These are phyloP conservation scores for Hymenoscyphus albidus DNA, from an alignment of 2,329 filamentous ascomycete species.

Conservation along the genomic window DNA sequence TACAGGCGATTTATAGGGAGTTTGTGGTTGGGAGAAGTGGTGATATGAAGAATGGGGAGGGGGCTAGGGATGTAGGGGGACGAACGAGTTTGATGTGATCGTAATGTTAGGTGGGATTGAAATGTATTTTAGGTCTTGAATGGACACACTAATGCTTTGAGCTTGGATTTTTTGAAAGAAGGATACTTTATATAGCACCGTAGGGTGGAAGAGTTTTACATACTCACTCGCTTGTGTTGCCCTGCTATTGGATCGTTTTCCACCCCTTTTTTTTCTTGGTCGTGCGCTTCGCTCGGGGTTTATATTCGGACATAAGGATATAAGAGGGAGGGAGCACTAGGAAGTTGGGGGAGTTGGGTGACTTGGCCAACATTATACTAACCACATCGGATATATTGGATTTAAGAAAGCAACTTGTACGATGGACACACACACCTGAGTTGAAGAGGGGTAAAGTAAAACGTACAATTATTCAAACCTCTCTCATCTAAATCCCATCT, in stretches of 20 bases:
- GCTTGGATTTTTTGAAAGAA: background rate
- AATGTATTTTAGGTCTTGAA: background rate
- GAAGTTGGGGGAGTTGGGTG: too few species aligned
- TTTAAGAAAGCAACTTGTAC: too few species aligned
- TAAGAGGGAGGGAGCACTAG: too few species aligned
- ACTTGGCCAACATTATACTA: too few species aligned
- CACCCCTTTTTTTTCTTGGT: background rate
- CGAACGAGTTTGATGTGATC: slow-evolving; percentile 84
- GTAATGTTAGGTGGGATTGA: slow-evolving; percentile 10
- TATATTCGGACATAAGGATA: background rate
- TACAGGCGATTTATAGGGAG: slow-evolving; percentile 82
- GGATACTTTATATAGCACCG: background rate
- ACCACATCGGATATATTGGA: too few species aligned
- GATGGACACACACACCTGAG: too few species aligned
- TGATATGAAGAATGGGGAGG: slow-evolving; percentile 92
- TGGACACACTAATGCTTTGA: background rate
- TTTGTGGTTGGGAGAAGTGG: slow-evolving; percentile 91
- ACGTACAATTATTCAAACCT: too few species aligned
- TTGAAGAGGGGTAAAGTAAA: too few species aligned
- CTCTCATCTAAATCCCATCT: too few species aligned
- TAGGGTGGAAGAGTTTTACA: background rate
- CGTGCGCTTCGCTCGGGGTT: background rate
- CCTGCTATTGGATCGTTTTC: background rate
- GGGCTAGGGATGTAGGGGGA: slow-evolving; percentile 86
- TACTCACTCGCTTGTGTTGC: background rate